These are phyloP conservation scores for Monascus ruber DNA, from an alignment of 2,329 filamentous ascomycete genomes.

Conservation along the genomic window DNA sequence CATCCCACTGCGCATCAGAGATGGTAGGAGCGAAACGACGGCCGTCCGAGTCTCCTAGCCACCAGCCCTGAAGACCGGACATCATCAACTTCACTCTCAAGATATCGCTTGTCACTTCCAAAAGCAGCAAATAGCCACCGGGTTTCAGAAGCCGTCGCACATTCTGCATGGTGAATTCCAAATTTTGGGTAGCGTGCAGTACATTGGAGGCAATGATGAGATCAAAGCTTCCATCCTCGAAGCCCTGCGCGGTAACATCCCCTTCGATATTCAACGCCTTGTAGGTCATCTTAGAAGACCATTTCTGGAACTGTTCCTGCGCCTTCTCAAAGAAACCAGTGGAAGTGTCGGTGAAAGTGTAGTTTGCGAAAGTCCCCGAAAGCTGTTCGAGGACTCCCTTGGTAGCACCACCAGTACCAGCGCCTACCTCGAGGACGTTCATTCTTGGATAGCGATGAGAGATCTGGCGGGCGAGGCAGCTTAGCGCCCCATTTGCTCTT, in stretches of 20 bases:
- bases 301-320: slow-evolving; percentile 12
- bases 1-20: slow-evolving; percentile 16
- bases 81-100: slow-evolving; percentile 10
- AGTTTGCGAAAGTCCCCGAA: slow-evolving; percentile 18
- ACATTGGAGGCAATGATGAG: slow-evolving; percentile 29
- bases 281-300: slow-evolving; percentile 17
- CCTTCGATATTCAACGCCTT: slow-evolving; percentile 18
- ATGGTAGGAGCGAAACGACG: slow-evolving; percentile 11
- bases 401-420: slow-evolving; percentile 26
- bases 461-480: slow-evolving; percentile 22
- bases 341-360: slow-evolving; percentile 38
- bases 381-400: slow-evolving; percentile 22
- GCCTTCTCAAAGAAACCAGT: slow-evolving; percentile 32
- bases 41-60: slow-evolving; percentile 16
- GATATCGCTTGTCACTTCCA: slow-evolving; percentile 22
- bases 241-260: slow-evolving; percentile 23
- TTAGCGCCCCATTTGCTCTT: slow-evolving; percentile 12
- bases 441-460: slow-evolving; percentile 31
- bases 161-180: slow-evolving; percentile 17
- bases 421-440: slow-evolving; percentile 24
- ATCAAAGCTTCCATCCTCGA: slow-evolving; percentile 20
- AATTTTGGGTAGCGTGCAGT: slow-evolving; percentile 25
- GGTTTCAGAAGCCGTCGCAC: slow-evolving; percentile 27
- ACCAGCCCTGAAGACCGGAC: slow-evolving; percentile 21
- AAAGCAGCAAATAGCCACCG: slow-evolving; percentile 34